A percentile compares a stretch with the other conserved stretches of the same genome.
Conservation (phyloP, 2,329 filamentous ascomycete species). For the Calonectria montana region DNA sequence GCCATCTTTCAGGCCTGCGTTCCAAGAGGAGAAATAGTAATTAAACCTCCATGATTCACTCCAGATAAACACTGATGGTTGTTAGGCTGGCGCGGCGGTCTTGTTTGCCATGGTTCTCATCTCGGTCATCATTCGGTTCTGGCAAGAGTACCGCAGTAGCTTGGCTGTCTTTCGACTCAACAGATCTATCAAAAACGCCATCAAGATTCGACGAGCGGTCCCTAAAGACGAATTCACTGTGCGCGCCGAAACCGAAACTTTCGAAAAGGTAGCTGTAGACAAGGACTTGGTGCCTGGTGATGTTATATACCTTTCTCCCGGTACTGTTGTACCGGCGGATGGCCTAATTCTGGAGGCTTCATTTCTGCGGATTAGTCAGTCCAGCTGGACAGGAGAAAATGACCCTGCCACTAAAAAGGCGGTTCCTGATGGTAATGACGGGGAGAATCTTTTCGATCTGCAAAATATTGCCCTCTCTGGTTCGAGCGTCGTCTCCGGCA, state of each 20-base stretch:
- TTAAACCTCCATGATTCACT: not conserved
- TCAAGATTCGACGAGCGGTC: not conserved
- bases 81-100: not conserved
- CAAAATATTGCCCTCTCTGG: conserved; percentile 44
- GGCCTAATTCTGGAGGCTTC: conserved; percentile 42
- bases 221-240: not conserved
- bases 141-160: conserved; percentile 2
- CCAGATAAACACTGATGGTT: not conserved
- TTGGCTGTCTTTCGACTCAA: not conserved
- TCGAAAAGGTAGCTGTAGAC: not conserved
- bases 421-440: conserved; percentile 29
- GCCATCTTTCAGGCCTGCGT: conserved; percentile 6
- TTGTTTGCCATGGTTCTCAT: not conserved
- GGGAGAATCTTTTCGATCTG: conserved; percentile 38
- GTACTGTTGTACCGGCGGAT: conserved; percentile 43
- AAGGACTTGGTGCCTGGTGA: conserved; percentile 41
- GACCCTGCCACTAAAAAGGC: conserved; percentile 39
- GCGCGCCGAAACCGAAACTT: not conserved
- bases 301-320: conserved; percentile 35
- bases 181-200: not conserved
- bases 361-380: conserved; percentile 42
- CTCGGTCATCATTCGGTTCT: not conserved
- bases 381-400: conserved; percentile 46
- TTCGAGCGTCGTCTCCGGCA: conserved; percentile 43
- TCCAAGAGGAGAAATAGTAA: not conserved